Base-by-base conservation (phyloP, 352 stramenopile species). In the Pythium phragmiticola region DNA sequence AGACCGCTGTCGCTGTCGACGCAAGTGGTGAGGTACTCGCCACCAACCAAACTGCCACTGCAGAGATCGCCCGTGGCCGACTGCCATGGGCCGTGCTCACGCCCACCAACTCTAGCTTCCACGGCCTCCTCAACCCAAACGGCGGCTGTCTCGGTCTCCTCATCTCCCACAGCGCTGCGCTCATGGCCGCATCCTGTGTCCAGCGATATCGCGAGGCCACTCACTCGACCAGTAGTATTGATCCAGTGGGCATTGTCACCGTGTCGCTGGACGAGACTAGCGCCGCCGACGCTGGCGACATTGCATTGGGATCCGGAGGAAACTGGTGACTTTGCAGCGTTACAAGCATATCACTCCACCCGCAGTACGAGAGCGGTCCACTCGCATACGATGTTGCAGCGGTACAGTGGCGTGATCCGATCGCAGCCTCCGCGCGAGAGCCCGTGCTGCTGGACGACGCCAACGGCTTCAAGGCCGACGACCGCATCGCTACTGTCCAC, bases 81-180 rank as follows among this genome's bases (percentile, higher is more conserved):
- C 52, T 72, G 21, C 65, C 65, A 39, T 72, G 59, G 65, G 65
- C 68, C 21, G 48, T 59, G 1, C 54, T 68, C 34, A 37, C 56
- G 0, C 52, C 53, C 21, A n/a, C 48, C 7, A 17, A 36, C 42
- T 8, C 23, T 2, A 57, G 47, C 17, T 45, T 43, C 3, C 39
- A 36, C 19, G 28, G 43, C 9, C 9, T 14, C 8, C 34, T 23
- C 33, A 36, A 45, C 42, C 26, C 26, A 30, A 39, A 39, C 34
- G 30, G 11, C 45, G 42, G 57, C 36, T 73, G 66, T n/a, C 19
- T 66, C 39, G 66, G 43, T 9, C 21, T 73, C 6, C n/a, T 62
- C 21, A 19, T 73, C 42, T 46, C 66, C 0, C 60, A 41, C n/a
- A 57, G 21, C 16, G 51, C 66, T 3, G 57, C 60, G 7, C 42